Base-by-base conservation (phyloP, 345 rosid genomes). In the Eucalyptus erythrocorys region DNA sequence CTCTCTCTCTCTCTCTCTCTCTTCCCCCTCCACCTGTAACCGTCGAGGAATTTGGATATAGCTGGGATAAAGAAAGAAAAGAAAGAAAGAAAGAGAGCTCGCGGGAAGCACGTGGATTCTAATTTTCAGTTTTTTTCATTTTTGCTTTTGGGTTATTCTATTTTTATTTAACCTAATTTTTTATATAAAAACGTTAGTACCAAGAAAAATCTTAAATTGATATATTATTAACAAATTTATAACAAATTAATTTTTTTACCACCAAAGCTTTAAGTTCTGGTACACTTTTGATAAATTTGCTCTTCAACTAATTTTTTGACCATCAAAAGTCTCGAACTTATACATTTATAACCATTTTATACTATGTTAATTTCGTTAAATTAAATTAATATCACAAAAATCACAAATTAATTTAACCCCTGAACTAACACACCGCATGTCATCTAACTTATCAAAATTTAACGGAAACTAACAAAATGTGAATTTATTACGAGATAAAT, bases 301-400 rank as follows among this genome's bases (percentile, higher is more conserved):
- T 9, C 13, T 0, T 0, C 10, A 55, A 21, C 0, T 21, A 51
- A 51, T 3, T 21, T 51, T 14, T 55, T 24, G 0, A 24, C 0
- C 30, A 55, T 3, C 1, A 55, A 55, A 24, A 55, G 0, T 0
- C 0, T 0, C 0, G 0, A 0, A 55, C 0, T 55, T 0, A 0
- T 24, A 55, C 0, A 22, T 55, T 55, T 24, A 26, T 24, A 6
- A 55, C 0, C 0, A 55, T 24, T 55, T 24, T 24, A 55, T 10
- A 6, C 0, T 51, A 0, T 0, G 0, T 51, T 51, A 51, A 51
- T 1, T 51, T 51, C 2, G 0, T 51, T 51, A 0, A 51, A 51
- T 51, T 51, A 0, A 51, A 19, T 51, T 51, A 51, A 51, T 51
- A 51, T 2, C 0, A 51, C 0, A 3, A 51, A 21, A 21, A 3